Evolutionary conservation across 2,329 filamentous ascomycete genomes (phyloP).

Genomic region (Gaeumannomyces sp.): DNA sequence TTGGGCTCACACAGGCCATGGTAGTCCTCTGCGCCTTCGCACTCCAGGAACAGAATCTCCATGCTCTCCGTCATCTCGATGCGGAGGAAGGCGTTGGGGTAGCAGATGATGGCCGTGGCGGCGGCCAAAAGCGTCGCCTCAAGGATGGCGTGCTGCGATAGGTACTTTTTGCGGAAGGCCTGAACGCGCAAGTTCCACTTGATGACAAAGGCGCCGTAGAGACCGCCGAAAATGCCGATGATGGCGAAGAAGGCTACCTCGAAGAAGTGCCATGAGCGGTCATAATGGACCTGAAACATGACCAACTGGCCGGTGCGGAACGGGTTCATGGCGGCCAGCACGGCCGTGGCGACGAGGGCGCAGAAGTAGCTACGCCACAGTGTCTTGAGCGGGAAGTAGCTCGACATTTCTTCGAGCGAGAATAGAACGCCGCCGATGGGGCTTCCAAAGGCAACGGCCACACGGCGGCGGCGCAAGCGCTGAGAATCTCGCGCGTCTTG

Average conservation of each 20-base stretch:
- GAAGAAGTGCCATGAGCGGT: constrained; percentile 96
- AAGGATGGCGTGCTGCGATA: constrained; percentile 74
- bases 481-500: constrained; percentile 91
- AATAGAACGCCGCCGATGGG: constrained; percentile 96
- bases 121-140: constrained; percentile 81
- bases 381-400: constrained; percentile 92
- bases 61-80: constrained; percentile 99
- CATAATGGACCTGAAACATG: constrained; percentile 98
- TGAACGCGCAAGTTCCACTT: constrained; percentile 93
- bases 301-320: constrained; percentile 95
- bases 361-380: constrained; percentile 99
- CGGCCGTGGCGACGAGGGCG: constrained; percentile 87
- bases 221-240: constrained; percentile 84
- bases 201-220: constrained; percentile 95
- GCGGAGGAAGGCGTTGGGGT: constrained; percentile 87
- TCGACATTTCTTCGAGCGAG: constrained; percentile 96
- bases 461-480: constrained; percentile 87
- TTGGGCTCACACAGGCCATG: constrained; percentile 78
- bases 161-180: constrained; percentile 88
- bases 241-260: constrained; percentile 89
- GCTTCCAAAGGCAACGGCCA: constrained; percentile 94
- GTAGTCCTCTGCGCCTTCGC: constrained; percentile 82
- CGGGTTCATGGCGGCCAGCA: constrained; percentile 92
- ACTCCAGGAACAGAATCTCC: constrained; percentile 95
- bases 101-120: constrained; percentile 86